phyloP scores from a whole-genome alignment of 148 eudicot genomes.

The Oxyria digyna region DNA sequence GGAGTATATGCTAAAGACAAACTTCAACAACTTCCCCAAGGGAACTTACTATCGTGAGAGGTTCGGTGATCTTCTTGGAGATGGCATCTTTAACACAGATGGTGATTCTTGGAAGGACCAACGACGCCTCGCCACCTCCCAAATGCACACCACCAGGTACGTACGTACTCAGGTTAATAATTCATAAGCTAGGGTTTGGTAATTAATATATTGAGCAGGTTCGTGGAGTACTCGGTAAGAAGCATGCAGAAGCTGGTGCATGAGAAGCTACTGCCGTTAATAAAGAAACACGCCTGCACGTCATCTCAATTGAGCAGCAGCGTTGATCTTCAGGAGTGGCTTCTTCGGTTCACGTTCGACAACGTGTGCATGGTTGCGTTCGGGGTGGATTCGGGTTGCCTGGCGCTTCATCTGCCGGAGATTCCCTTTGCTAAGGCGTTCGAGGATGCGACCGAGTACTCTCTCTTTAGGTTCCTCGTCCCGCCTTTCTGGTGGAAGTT shows the following conservation, averaged over 20 bases:
- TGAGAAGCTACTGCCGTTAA: constrained; percentile 32
- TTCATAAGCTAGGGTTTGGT: too few relatives aligned
- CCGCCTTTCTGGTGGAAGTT: constrained; percentile 42
- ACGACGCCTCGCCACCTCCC: constrained; percentile 42
- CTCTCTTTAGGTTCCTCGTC: constrained; percentile 33
- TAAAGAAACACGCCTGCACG: constrained; percentile 19
- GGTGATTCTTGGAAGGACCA: constrained; percentile 38
- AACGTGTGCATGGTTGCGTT: constrained; percentile 44
- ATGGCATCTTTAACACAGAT: constrained; percentile 49
- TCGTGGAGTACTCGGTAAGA: constrained; percentile 27
- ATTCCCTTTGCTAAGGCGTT: constrained; percentile 49
- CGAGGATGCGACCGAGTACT: constrained; percentile 44
- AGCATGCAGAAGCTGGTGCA: constrained; percentile 38
- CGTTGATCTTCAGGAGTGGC: constrained; percentile 45
- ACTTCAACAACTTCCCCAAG: constrained; percentile 40
- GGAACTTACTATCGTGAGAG: constrained; percentile 34
- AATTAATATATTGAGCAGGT: too few relatives aligned
- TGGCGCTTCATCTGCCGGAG: constrained; percentile 29
- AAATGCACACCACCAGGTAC: constrained; percentile 46
- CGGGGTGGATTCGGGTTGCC: constrained; percentile 46
- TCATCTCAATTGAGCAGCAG: background rate
- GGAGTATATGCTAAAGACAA: constrained; percentile 35
- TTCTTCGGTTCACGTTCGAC: constrained; percentile 49
- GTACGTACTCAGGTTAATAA: too few relatives aligned
- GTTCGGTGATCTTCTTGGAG: constrained; percentile 39